Evolutionary conservation across 202 grass and related monocot genomes (phyloP).

Genomic region (Panicum hallii): DNA sequence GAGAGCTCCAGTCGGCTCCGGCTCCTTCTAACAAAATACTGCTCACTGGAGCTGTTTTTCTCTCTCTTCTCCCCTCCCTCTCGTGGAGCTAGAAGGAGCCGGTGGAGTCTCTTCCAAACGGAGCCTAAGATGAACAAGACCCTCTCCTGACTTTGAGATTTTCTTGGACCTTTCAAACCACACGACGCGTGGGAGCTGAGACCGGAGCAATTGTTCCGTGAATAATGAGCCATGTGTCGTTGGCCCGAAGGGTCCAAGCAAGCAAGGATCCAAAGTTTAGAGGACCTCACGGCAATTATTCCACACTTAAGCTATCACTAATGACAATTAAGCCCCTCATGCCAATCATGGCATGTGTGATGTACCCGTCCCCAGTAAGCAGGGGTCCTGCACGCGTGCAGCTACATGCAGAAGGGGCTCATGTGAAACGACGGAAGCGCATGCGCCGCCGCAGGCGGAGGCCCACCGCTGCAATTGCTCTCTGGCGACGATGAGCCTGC

Average conservation of each 20-base stretch:
- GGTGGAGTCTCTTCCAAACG: no score
- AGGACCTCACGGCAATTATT: background rate
- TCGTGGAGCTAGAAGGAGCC: no score
- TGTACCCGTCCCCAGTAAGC: no score
- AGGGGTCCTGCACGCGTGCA: background rate
- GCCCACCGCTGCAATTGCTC: constrained; percentile 60
- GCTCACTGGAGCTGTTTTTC: no score
- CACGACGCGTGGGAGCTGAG: background rate
- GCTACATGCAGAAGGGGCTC: constrained; percentile 59
- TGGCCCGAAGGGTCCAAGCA: background rate
- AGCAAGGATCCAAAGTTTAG: background rate
- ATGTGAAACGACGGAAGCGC: constrained; percentile 43
- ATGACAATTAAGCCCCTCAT: background rate
- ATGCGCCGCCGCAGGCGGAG: background rate
- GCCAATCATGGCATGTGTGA: background rate
- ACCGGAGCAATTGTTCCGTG: background rate
- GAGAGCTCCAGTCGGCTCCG: no score
- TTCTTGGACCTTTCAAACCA: background rate
- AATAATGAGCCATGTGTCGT: background rate
- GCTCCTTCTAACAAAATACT: no score
- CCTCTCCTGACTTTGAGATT: background rate
- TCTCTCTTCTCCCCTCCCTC: no score
- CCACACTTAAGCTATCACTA: background rate
- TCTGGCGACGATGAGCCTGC: constrained; percentile 50
- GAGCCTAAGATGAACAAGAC: background rate